These are phyloP conservation scores for Tylopilus rubrobrunneus DNA, from an alignment of 768 basidiomycete genomes.

Conservation along the genomic window DNA sequence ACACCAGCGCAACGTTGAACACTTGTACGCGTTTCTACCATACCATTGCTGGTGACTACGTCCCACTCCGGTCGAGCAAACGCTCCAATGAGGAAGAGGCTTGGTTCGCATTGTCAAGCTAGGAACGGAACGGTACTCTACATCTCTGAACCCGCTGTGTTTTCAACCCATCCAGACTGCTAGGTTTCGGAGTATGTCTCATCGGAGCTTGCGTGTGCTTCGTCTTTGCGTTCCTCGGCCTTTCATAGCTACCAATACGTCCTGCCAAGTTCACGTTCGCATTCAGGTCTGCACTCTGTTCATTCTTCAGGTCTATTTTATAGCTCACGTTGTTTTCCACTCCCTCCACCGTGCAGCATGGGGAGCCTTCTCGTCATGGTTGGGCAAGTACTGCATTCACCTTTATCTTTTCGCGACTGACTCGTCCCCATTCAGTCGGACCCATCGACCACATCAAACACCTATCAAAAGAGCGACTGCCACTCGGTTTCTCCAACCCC, in stretches of 20 bases:
- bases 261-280: constrained; percentile 90
- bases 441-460: constrained; percentile 93
- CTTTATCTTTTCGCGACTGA: background rate
- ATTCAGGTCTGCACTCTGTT: constrained; percentile 52
- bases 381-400: constrained; percentile 51
- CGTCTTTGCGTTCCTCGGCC: constrained; percentile 77
- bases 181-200: constrained; percentile 78
- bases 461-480: constrained; percentile 77
- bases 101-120: no score
- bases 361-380: constrained; percentile 95
- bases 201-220: constrained; percentile 92
- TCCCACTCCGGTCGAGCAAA: no score
- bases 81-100: no score
- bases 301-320: background rate
- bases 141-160: no score
- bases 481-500: constrained; percentile 78
- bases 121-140: no score
- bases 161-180: constrained; percentile 45
- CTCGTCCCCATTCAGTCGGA: constrained; percentile 55
- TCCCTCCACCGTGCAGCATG: constrained; percentile 36
- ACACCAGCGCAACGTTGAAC: no score
- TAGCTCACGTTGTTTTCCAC: background rate
- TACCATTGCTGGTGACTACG: no score
- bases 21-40: no score
- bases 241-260: constrained; percentile 63